Percentiles rank a stretch among this genome's conserved stretches.
These are phyloP conservation scores for Salix caprea DNA, from an alignment of 345 rosid genomes.

Conservation along the genomic window DNA sequence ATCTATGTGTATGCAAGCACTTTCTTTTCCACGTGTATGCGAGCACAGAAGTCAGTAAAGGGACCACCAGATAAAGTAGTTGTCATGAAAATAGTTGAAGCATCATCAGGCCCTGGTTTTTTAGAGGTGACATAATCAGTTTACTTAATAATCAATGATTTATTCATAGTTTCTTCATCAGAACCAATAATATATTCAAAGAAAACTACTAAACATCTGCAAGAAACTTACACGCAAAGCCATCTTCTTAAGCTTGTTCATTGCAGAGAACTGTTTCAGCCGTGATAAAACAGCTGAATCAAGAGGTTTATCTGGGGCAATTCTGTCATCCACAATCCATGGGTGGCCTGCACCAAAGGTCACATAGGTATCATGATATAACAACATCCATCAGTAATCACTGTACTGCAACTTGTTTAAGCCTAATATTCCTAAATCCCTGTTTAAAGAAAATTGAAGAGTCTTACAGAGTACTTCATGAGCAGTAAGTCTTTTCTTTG, in stretches of 20 bases:
- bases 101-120: not conserved
- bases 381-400: not conserved
- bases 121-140: not conserved
- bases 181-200: not conserved
- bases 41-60: not conserved
- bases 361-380: not conserved
- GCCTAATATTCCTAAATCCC: not conserved
- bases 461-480: constrained; percentile 72
- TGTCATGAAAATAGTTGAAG: not conserved
- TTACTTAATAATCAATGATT: not conserved
- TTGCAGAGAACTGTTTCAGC: constrained; percentile 67
- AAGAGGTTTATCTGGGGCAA: constrained; percentile 80
- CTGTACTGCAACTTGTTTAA: not conserved
- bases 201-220: not conserved
- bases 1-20: not conserved
- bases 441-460: not conserved
- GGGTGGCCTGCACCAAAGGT: constrained; percentile 53
- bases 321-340: constrained; percentile 71
- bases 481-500: constrained; percentile 61
- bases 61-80: not conserved
- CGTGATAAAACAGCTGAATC: constrained; percentile 74
- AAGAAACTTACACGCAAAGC: constrained; percentile 55
- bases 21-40: too few species aligned
- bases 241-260: constrained; percentile 88
- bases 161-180: not conserved